phyloP scores from a whole-genome alignment of 2,329 filamentous ascomycete genomes.

The Akanthomyces dipterigenus region DNA sequence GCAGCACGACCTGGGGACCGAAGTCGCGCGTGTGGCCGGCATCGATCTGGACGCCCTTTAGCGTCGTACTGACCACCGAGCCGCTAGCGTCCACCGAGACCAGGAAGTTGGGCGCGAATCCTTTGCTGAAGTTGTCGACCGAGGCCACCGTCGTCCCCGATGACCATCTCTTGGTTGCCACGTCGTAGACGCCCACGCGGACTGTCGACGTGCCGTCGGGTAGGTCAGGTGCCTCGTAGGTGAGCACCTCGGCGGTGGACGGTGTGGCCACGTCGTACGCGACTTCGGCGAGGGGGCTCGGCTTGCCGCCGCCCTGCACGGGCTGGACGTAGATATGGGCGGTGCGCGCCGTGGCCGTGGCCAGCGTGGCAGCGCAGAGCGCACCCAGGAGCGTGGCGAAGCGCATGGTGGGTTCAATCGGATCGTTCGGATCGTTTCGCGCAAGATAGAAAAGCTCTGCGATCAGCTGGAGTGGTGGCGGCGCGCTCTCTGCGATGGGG shows the following conservation, averaged over 20 bases:
- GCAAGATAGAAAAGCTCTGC: not conserved
- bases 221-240: conserved; percentile 52
- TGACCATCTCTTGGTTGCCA: conserved; percentile 38
- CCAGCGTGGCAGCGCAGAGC: conserved; percentile 36
- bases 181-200: conserved; percentile 52
- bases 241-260: conserved; percentile 39
- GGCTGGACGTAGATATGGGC: conserved; percentile 50
- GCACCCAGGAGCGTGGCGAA: conserved; percentile 32
- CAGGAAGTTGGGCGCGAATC: conserved; percentile 51
- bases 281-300: conserved; percentile 48
- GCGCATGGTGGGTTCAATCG: conserved; percentile 31
- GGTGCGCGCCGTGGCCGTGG: conserved; percentile 34
- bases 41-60: conserved; percentile 53
- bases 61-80: conserved; percentile 41
- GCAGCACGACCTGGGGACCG: conserved; percentile 51
- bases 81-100: conserved; percentile 42
- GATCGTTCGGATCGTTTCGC: not conserved
- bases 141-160: conserved; percentile 50
- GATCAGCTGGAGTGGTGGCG: not conserved
- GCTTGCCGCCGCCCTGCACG: conserved; percentile 29
- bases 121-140: conserved; percentile 52
- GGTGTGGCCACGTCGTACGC: conserved; percentile 44
- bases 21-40: conserved; percentile 60
- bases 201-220: conserved; percentile 40
- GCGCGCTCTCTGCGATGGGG: not conserved